These are phyloP conservation scores for Naganishia sp. DNA, from an alignment of 1,284 basidiomycete species.

Conservation along the genomic window DNA sequence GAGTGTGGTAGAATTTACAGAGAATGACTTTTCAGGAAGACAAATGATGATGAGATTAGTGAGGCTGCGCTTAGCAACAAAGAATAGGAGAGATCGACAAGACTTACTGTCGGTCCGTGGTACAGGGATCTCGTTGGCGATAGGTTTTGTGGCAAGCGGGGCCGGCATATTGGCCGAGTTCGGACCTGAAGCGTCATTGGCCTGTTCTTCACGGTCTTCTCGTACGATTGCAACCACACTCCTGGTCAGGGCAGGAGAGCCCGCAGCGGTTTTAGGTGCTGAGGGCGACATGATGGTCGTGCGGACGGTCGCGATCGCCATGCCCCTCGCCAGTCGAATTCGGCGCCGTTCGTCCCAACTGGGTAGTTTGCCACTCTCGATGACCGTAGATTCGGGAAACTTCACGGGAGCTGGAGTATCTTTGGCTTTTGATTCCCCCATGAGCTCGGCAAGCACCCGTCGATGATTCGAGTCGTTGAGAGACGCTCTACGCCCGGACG, in stretches of 20 bases:
- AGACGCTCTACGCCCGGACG: background rate
- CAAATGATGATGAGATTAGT: background rate
- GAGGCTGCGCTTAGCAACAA: background rate
- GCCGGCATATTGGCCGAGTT: background rate
- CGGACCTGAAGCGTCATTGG: background rate
- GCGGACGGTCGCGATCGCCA: slow-evolving; percentile 28
- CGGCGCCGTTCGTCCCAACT: slow-evolving; percentile 10
- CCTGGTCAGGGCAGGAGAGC: background rate
- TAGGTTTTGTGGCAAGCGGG: background rate
- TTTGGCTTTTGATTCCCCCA: background rate
- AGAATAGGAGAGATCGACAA: background rate
- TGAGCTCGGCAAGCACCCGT: slow-evolving; percentile 4
- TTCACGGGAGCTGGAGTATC: slow-evolving; percentile 2
- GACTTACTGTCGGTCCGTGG: slow-evolving; percentile 30
- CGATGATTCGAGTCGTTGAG: slow-evolving; percentile 21
- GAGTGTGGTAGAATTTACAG: slow-evolving; percentile 54
- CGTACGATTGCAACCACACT: slow-evolving; percentile 19
- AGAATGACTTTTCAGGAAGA: slow-evolving; percentile 45
- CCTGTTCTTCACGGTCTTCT: slow-evolving; percentile 9
- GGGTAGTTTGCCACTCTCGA: slow-evolving; percentile 15
- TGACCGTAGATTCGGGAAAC: slow-evolving; percentile 21
- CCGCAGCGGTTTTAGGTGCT: background rate
- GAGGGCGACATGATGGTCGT: background rate
- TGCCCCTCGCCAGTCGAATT: slow-evolving; percentile 26
- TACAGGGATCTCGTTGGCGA: slow-evolving; percentile 2